Conservation (phyloP, 1,139 yeast genomes). For the Scheffersomyces illinoinensis region DNA sequence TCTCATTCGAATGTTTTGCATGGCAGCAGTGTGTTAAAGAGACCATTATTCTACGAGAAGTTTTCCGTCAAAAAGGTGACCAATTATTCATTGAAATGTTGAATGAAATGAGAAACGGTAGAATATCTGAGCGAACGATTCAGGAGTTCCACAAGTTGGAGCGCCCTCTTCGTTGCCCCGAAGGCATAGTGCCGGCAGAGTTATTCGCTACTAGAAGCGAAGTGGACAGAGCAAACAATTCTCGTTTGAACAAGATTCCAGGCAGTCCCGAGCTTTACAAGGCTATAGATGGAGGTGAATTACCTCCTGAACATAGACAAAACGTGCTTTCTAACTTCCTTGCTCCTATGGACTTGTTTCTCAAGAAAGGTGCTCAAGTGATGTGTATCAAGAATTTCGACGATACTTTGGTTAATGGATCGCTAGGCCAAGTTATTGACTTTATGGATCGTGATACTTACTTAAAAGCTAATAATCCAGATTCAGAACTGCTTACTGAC, state of each 20-base stretch:
- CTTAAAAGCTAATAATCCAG: slow-evolving; percentile 22
- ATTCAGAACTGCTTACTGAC: slow-evolving; percentile 12
- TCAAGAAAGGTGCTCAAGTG: slow-evolving; percentile 88
- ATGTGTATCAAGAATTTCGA: slow-evolving; percentile 94
- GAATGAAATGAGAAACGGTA: slow-evolving; percentile 82
- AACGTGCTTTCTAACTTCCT: slow-evolving; percentile 61
- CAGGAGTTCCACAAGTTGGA: slow-evolving; percentile 54
- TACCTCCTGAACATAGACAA: slow-evolving; percentile 46
- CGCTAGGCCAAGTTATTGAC: slow-evolving; percentile 73
- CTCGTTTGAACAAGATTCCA: slow-evolving; percentile 51
- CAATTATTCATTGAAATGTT: slow-evolving; percentile 77
- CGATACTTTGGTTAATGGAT: slow-evolving; percentile 86
- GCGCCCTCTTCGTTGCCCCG: slow-evolving; percentile 58
- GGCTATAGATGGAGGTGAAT: slow-evolving; percentile 65
- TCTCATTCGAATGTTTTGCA: slow-evolving; percentile 75
- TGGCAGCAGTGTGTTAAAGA: slow-evolving; percentile 70
- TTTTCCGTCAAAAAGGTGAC: slow-evolving; percentile 91
- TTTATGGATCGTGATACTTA: slow-evolving; percentile 41
- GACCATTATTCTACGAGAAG: slow-evolving; percentile 72
- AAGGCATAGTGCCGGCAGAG: slow-evolving; percentile 84
- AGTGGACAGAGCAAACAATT: slow-evolving; percentile 75
- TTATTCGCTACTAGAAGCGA: slow-evolving; percentile 81
- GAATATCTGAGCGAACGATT: slow-evolving; percentile 55
- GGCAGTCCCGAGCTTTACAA: slow-evolving; percentile 50
- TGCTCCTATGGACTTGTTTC: slow-evolving; percentile 61